Evolutionary conservation across 2,329 filamentous ascomycete genomes (phyloP).

Genomic region (Sporothrix variecibatus): DNA sequence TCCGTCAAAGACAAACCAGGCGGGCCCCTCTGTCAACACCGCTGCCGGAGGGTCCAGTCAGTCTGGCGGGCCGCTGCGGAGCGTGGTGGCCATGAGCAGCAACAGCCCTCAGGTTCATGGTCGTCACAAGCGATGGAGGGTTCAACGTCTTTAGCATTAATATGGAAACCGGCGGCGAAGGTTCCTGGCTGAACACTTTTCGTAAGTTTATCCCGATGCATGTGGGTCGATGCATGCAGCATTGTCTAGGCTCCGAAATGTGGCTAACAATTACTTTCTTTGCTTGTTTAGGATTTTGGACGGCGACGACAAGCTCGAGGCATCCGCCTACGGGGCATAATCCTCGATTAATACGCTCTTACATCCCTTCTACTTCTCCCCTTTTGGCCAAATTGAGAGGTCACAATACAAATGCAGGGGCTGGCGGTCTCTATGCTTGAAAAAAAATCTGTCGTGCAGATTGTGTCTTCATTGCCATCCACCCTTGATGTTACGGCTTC

Average conservation of each 20-base stretch:
- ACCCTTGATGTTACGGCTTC: neutral
- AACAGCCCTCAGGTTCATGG: conserved; percentile 97
- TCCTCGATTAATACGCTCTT: neutral
- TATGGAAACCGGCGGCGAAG: conserved; percentile 91
- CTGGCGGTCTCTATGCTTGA: neutral
- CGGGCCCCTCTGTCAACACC: conserved; percentile 28
- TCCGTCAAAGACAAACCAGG: conserved; percentile 34
- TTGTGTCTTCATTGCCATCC: neutral
- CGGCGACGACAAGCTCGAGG: conserved; percentile 56
- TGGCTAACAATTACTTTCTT: conserved; percentile 16
- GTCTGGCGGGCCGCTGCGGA: conserved; percentile 64
- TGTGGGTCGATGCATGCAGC: neutral
- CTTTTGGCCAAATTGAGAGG: neutral
- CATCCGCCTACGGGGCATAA: conserved; percentile 45
- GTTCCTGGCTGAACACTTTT: conserved; percentile 86
- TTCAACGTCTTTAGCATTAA: conserved; percentile 97
- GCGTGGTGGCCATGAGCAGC: conserved; percentile 96
- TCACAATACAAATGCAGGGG: neutral
- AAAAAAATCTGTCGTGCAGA: neutral
- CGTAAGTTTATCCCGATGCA: conserved; percentile 59
- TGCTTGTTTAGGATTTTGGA: conserved; percentile 50
- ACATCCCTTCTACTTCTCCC: neutral
- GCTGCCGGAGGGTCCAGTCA: conserved; percentile 19
- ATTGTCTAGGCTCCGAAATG: neutral
- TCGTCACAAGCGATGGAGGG: conserved; percentile 91